Percentiles rank a stretch among this genome's conserved stretches.
Evolutionary conservation across 352 stramenopile species (phyloP).

Genomic region (Saprolegnia diclina): DNA sequence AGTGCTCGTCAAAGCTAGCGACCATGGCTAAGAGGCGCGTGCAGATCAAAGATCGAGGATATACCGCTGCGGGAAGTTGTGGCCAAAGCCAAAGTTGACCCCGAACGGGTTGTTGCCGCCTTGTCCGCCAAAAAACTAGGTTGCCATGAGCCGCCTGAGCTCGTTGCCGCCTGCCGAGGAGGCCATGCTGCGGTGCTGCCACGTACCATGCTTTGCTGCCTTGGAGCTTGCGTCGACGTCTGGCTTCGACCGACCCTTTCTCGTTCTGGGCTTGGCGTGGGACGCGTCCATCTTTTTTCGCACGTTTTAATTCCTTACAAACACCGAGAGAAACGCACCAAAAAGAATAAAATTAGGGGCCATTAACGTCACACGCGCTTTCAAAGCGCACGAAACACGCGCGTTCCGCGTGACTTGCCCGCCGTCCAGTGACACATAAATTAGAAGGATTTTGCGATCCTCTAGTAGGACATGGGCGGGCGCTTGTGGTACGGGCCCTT

Average conservation of each 20-base stretch:
- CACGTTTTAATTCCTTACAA: neutral
- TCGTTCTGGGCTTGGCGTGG: neutral
- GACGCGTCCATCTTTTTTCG: too few relatives aligned
- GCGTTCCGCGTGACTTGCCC: neutral
- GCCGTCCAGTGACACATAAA: neutral
- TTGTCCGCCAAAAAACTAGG: slow-evolving; percentile 51
- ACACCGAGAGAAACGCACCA: neutral
- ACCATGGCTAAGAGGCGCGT: neutral
- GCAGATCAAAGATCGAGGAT: neutral
- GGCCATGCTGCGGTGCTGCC: neutral
- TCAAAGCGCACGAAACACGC: neutral
- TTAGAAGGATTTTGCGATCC: neutral
- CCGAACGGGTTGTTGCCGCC: slow-evolving; percentile 69
- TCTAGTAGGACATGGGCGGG: neutral
- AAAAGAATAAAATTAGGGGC: neutral
- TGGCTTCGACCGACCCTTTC: neutral
- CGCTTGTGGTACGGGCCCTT: neutral
- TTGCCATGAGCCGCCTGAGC: neutral
- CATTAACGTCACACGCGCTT: neutral
- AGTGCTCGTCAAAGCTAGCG: slow-evolving; percentile 78
- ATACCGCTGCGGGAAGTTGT: slow-evolving; percentile 62
- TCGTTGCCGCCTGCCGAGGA: neutral
- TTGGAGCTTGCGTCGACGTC: too few relatives aligned
- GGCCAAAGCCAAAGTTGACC: slow-evolving; percentile 70
- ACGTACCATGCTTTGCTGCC: neutral